Evolutionary conservation across 2,329 filamentous ascomycete species (phyloP).

Genomic region (Hypoxylon sp.): DNA sequence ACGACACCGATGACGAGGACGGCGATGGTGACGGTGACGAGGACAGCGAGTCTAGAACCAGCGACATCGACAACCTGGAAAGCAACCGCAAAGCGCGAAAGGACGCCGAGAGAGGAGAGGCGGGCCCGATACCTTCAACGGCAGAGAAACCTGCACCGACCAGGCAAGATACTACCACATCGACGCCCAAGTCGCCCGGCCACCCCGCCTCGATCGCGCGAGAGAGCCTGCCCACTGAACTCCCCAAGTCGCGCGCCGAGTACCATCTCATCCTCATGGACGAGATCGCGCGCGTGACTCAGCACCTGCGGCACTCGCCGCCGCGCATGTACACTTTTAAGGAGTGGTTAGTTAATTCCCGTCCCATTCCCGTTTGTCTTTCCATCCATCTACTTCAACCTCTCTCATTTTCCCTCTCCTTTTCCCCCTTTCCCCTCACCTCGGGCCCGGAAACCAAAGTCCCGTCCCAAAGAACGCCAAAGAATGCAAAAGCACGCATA

Average conservation of each 20-base stretch:
- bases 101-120: conserved; percentile 42
- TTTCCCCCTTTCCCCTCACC: background rate
- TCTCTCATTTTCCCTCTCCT: background rate
- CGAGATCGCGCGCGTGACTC: conserved; percentile 75
- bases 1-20: conserved; percentile 43
- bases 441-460: background rate
- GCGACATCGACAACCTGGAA: conserved; percentile 40
- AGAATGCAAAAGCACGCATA: background rate
- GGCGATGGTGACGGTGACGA: conserved; percentile 39
- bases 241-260: conserved; percentile 58
- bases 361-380: conserved; percentile 11
- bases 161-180: background rate
- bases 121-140: conserved; percentile 43
- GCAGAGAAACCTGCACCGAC: background rate
- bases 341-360: conserved; percentile 46
- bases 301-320: conserved; percentile 69
- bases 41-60: conserved; percentile 21
- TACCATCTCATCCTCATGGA: conserved; percentile 76
- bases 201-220: conserved; percentile 34
- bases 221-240: conserved; percentile 55
- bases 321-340: conserved; percentile 76
- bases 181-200: conserved; percentile 13
- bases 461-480: background rate
- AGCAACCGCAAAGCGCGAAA: conserved; percentile 18
- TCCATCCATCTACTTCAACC: too few relatives aligned